Evolutionary conservation across 257 asterid species (phyloP), one percentile per base, ranked within the genome.

Genomic region (Cruciata laevipes): DNA sequence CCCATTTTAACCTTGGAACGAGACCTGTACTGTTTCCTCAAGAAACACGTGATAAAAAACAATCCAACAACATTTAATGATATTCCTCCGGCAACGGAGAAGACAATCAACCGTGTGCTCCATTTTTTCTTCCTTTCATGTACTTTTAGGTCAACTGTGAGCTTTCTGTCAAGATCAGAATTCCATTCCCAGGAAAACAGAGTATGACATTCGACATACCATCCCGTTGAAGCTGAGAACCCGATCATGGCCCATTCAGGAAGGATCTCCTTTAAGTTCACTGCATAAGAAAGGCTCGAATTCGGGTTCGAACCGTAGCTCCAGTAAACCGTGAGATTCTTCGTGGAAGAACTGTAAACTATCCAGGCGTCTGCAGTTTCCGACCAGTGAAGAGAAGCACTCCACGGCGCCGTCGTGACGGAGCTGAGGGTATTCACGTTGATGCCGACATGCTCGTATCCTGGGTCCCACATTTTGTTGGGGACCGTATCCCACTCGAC

Each of bases 171-270:
- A 0, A 74, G 77, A 66, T 42, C 77, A 4, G 82, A 80, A 25
- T 35, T 69, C 67, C 76, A 76, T 3, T 74, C 81, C 81, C 81
- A 80, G 0, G 68, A 77, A 61, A 47, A 63, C 55, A 80, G 78
- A 0, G 5, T 27, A 20, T 74, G 77, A 1, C 67, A 3, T 63
- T 77, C 84, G 4, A 58, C 67, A 23, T 64, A 0, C 10, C 0
- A 0, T 3, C 82, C 84, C 4, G 84, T 77, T 33, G 82, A 75
- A 71, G 80, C 84, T 37, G 84, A 80, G 66, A 80, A 71, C 8
- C 82, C 84, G 1, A 70, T 25, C 0, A 65, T 60, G n/a, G 56
- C 72, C 84, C 82, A 71, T 23, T 67, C 66, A 25, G 80, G 78
- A 62, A 80, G 68, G 72, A 71, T 23, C 27, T 74, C 63, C 53